Conservation (phyloP, 164 flowering plant genomes). For the Vitis cinerea region DNA sequence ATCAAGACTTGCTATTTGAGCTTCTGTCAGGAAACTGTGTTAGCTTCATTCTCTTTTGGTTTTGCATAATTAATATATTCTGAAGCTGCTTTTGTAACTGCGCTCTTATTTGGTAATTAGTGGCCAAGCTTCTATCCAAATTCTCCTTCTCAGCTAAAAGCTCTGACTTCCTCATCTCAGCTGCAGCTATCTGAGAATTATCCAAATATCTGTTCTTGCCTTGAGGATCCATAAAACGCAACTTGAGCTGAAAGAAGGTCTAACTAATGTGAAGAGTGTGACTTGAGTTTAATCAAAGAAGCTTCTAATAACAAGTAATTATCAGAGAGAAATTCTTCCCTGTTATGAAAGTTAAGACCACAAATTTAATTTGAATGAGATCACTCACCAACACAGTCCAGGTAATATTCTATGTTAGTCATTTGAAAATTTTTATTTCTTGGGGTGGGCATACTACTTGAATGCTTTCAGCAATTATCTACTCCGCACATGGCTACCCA, state of each 20-base stretch:
- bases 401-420: no score
- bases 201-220: slow-evolving; percentile 21
- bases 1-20: not conserved
- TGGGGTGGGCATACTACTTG: no score
- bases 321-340: not conserved
- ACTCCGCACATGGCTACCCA: no score
- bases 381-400: no score
- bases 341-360: not conserved
- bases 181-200: slow-evolving; percentile 42
- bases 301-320: not conserved
- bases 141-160: slow-evolving; percentile 38
- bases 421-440: no score
- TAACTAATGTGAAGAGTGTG: not conserved
- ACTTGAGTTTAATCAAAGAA: not conserved
- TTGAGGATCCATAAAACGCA: slow-evolving; percentile 36
- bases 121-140: slow-evolving; percentile 39
- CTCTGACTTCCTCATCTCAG: slow-evolving; percentile 40
- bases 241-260: slow-evolving; percentile 35
- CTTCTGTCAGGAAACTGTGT: not conserved
- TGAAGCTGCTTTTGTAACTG: slow-evolving; percentile 45
- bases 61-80: slow-evolving; percentile 22
- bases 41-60: slow-evolving; percentile 11
- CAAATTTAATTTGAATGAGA: not conserved
- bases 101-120: slow-evolving; percentile 36
- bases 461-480: no score